A percentile compares a stretch with the other conserved stretches of the same genome.
phyloP scores from a whole-genome alignment of 1,284 basidiomycete species.

The Phlebopus sp. region DNA sequence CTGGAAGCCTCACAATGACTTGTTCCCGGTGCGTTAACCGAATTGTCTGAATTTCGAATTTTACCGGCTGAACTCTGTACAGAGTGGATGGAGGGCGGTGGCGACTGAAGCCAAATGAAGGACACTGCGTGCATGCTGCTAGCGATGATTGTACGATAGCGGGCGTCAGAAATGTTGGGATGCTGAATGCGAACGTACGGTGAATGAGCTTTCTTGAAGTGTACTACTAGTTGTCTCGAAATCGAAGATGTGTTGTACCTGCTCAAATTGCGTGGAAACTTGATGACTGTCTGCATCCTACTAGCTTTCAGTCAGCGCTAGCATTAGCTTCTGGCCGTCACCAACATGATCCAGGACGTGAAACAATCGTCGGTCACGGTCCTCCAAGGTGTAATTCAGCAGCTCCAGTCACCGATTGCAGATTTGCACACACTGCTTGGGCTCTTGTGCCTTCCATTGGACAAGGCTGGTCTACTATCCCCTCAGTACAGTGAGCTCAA shows the following conservation, averaged over 20 bases:
- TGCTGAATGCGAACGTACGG: too few species aligned
- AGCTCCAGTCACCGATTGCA: constrained; percentile 50
- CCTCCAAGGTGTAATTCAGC: constrained; percentile 43
- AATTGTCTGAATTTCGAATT: neutral
- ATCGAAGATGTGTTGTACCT: too few species aligned
- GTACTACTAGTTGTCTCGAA: too few species aligned
- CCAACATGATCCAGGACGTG: constrained; percentile 14
- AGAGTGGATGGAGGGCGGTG: constrained; percentile 11
- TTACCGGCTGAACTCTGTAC: neutral
- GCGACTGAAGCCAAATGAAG: neutral
- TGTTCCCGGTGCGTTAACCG: constrained; percentile 18
- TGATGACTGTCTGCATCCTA: too few species aligned
- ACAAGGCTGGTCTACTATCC: constrained; percentile 54
- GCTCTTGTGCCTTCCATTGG: constrained; percentile 59
- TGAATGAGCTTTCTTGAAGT: too few species aligned
- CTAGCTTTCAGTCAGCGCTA: too few species aligned
- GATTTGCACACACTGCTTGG: constrained; percentile 50
- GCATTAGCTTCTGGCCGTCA: too few species aligned
- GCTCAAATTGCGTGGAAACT: too few species aligned
- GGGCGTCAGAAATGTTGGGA: too few species aligned
- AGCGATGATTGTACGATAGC: too few species aligned
- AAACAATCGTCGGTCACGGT: constrained; percentile 4
- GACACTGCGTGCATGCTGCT: too few species aligned
- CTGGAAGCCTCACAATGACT: constrained; percentile 15
- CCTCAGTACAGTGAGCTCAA: constrained; percentile 44